A percentile compares a stretch with the other conserved stretches of the same genome.
These are phyloP conservation scores for Penicillium sp. DNA, from an alignment of 2,329 filamentous ascomycete species.

Conservation along the genomic window DNA sequence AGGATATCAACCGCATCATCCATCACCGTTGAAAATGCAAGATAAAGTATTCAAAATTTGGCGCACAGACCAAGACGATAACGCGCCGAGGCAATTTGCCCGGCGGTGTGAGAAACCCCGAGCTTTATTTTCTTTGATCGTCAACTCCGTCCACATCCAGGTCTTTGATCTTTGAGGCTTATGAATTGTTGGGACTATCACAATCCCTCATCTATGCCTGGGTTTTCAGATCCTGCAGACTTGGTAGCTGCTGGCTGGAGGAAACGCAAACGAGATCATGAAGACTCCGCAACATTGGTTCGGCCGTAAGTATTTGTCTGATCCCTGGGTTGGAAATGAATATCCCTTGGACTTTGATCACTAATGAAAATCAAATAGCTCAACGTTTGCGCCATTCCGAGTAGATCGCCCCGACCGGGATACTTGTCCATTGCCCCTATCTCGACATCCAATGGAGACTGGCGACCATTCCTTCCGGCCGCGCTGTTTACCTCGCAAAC, in stretches of 20 bases:
- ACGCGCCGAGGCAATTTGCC: background rate
- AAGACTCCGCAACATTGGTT: slow-evolving; percentile 14
- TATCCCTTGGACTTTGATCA: background rate
- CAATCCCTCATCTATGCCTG: slow-evolving; percentile 14
- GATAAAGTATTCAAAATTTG: too few species aligned
- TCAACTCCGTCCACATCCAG: background rate
- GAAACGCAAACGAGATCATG: slow-evolving; percentile 27
- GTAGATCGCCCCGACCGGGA: slow-evolving; percentile 17
- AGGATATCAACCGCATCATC: too few species aligned
- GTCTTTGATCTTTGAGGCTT: background rate
- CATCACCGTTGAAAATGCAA: too few species aligned
- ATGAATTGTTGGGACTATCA: slow-evolving; percentile 8
- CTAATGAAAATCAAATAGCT: background rate
- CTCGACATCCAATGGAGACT: slow-evolving; percentile 13
- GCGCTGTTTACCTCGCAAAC: slow-evolving; percentile 27
- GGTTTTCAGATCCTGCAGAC: slow-evolving; percentile 18
- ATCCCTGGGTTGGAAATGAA: background rate
- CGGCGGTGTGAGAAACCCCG: background rate
- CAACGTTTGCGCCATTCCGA: slow-evolving; percentile 17
- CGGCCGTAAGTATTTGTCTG: slow-evolving; percentile 18
- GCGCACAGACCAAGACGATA: background rate
- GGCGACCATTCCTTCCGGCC: slow-evolving; percentile 20
- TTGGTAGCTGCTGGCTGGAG: slow-evolving; percentile 18
- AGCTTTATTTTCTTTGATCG: background rate
- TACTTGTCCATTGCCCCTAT: slow-evolving; percentile 10